Evolutionary conservation across 2,329 filamentous ascomycete genomes (phyloP).

Genomic region (Fusarium liriodendri): DNA sequence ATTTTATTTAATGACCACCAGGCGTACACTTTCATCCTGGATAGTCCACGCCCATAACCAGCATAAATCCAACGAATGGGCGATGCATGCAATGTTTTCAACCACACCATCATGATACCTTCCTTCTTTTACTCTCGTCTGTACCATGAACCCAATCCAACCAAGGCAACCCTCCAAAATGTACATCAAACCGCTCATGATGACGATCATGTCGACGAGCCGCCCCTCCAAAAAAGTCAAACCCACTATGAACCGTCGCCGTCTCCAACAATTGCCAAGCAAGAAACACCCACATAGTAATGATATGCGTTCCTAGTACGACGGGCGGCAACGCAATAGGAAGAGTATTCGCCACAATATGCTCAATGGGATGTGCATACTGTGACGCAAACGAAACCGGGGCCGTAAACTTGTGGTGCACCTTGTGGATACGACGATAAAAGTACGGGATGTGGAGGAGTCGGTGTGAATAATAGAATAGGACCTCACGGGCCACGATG

Average conservation of each 20-base stretch:
- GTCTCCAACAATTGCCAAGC: constrained; percentile 63
- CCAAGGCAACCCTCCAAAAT: constrained; percentile 64
- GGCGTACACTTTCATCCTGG: not conserved
- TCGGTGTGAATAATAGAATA: constrained; percentile 69
- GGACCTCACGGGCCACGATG: constrained; percentile 57
- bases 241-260: constrained; percentile 66
- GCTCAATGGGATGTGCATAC: constrained; percentile 68
- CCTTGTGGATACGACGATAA: constrained; percentile 65
- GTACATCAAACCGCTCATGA: constrained; percentile 66
- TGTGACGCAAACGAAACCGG: constrained; percentile 66
- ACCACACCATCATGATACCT: not conserved
- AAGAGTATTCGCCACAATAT: constrained; percentile 64
- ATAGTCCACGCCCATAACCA: not conserved
- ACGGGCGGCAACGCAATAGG: constrained; percentile 63
- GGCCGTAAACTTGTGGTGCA: constrained; percentile 66
- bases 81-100: not conserved
- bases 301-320: constrained; percentile 58
- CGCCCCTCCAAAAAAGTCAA: constrained; percentile 61
- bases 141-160: constrained; percentile 69
- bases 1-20: not conserved
- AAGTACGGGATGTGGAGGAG: constrained; percentile 60
- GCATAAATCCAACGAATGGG: not conserved
- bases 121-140: constrained; percentile 28
- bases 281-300: constrained; percentile 65
- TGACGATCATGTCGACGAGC: constrained; percentile 67